These are phyloP conservation scores for Baffinella frigidus DNA, from an alignment of 208 protist species.

Conservation along the genomic window DNA sequence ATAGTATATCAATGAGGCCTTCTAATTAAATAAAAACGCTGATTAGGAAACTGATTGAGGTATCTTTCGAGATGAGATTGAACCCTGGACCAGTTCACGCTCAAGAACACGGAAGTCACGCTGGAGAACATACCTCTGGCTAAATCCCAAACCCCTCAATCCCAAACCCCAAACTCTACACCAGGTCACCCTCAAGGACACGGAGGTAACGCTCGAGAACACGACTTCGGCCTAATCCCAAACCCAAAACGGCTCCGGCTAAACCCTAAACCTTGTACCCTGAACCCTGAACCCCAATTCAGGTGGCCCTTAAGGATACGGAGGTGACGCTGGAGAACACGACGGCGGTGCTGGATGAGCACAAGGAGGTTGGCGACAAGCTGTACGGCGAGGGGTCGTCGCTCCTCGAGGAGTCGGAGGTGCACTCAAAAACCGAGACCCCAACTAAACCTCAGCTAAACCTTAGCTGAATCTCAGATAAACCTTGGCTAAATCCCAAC, in stretches of 20 bases:
- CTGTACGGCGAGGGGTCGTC: not conserved
- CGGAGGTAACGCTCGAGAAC: not conserved
- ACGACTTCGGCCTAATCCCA: not conserved
- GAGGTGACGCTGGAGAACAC: not conserved
- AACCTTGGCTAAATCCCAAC: no score
- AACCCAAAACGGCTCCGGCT: not conserved
- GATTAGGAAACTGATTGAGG: no score
- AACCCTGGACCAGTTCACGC: no score
- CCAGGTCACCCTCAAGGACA: not conserved
- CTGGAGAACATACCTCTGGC: no score
- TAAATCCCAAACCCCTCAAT: no score
- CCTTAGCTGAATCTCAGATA: no score
- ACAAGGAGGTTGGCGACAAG: conserved; percentile 6
- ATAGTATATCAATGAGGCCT: no score
- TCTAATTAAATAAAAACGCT: no score
- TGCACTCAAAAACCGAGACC: no score
- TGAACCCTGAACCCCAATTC: not conserved
- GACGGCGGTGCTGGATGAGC: not conserved
- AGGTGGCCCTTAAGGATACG: not conserved
- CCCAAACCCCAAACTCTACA: not conserved
- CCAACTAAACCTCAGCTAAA: not conserved
- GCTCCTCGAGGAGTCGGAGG: not conserved
- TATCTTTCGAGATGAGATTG: no score
- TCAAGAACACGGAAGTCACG: no score
- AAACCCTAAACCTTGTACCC: not conserved